Evolutionary conservation across 305 asterid genomes (phyloP).

Genomic region (Rubia balearica): DNA sequence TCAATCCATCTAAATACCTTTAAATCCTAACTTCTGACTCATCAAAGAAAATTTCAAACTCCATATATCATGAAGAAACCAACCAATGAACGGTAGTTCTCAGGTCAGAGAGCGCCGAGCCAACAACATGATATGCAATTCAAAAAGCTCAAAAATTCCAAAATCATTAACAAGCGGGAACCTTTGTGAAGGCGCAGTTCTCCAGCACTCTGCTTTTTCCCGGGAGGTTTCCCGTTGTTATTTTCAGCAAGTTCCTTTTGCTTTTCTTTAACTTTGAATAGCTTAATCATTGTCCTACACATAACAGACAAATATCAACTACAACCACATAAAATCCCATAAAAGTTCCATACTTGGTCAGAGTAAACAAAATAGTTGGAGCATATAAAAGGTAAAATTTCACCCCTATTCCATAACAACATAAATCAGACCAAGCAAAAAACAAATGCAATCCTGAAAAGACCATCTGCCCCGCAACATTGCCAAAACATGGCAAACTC

Average conservation of each 20-base stretch:
- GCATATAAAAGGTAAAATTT: not conserved
- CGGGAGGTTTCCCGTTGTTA: slow-evolving; percentile 69
- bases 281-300: slow-evolving; percentile 69
- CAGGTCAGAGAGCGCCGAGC: not conserved
- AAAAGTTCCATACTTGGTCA: not conserved
- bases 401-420: not conserved
- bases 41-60: not conserved
- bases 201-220: slow-evolving; percentile 95
- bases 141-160: not conserved
- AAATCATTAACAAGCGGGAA: slow-evolving; percentile 10
- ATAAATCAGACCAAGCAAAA: not conserved
- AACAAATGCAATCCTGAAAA: not conserved
- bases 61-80: not conserved
- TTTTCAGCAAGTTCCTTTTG: slow-evolving; percentile 87
- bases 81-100: slow-evolving; percentile 21
- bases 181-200: slow-evolving; percentile 98
- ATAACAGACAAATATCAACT: not conserved
- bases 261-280: slow-evolving; percentile 90
- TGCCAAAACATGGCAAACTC: not conserved
- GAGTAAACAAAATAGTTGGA: not conserved
- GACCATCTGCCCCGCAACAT: not conserved
- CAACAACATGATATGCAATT: not conserved
- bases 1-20: not conserved
- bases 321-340: not conserved
- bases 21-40: not conserved